Percentiles rank a stretch among this genome's conserved stretches.
These are phyloP conservation scores for Phytopythium sindhum DNA, from an alignment of 352 stramenopile genomes.

Conservation along the genomic window DNA sequence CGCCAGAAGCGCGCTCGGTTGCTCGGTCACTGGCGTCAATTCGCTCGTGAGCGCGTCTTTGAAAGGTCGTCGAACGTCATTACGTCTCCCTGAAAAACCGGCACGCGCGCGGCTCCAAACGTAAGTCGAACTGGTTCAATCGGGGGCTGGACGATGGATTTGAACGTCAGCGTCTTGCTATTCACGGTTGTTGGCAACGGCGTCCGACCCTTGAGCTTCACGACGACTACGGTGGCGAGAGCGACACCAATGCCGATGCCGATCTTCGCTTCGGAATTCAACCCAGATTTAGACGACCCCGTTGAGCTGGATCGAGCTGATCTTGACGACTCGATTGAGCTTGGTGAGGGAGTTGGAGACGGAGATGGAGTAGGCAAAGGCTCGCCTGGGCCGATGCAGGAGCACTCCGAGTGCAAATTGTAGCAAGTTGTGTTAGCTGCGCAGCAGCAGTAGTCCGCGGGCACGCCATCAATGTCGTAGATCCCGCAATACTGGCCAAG, in stretches of 20 bases:
- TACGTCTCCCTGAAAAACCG: neutral
- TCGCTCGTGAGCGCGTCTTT: neutral
- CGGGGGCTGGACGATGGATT: neutral
- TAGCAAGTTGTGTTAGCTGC: neutral
- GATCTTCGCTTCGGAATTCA: neutral
- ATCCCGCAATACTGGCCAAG: neutral
- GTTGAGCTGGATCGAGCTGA: neutral
- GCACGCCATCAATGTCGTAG: neutral
- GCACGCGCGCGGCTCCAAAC: neutral
- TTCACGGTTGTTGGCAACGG: neutral
- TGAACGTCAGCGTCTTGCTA: neutral
- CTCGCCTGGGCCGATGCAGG: neutral
- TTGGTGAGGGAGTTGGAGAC: neutral
- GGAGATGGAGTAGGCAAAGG: neutral
- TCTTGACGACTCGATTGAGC: neutral
- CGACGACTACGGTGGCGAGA: too few relatives aligned
- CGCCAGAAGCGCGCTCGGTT: too few relatives aligned
- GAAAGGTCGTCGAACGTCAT: neutral
- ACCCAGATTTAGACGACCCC: neutral
- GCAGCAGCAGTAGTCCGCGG: constrained; percentile 5
- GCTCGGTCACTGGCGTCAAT: neutral
- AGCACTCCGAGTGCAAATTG: neutral
- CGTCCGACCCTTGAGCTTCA: neutral
- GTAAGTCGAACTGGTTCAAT: neutral
- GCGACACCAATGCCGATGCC: neutral